Conservation (phyloP, 1,284 basidiomycete species). For the Mixia osmundae region DNA sequence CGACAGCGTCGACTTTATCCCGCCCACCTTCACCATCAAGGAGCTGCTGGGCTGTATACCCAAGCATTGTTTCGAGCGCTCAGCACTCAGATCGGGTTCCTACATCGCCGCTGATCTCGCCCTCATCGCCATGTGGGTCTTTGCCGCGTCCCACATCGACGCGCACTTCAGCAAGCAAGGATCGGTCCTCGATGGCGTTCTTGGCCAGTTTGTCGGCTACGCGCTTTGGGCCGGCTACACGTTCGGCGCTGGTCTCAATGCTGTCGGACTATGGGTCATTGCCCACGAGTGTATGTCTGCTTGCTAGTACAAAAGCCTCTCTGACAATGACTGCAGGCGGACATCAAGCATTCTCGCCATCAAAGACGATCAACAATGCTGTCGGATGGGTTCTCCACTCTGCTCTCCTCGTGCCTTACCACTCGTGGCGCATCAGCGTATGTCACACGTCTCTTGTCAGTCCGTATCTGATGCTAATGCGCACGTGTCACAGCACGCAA, state of each 20-base stretch:
- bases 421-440: slow-evolving; percentile 79
- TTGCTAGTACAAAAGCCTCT: background rate
- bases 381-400: slow-evolving; percentile 92
- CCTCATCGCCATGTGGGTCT: slow-evolving; percentile 45
- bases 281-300: slow-evolving; percentile 26
- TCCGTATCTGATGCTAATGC: background rate
- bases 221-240: too few species aligned
- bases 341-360: slow-evolving; percentile 92
- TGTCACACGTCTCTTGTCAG: slow-evolving; percentile 8
- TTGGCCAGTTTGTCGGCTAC: background rate
- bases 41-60: slow-evolving; percentile 15
- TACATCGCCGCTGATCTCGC: slow-evolving; percentile 60
- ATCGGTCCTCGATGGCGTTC: slow-evolving; percentile 8
- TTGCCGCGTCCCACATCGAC: slow-evolving; percentile 44
- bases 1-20: slow-evolving; percentile 6
- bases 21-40: slow-evolving; percentile 10
- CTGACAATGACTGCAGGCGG: slow-evolving; percentile 28
- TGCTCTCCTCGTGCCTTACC: slow-evolving; percentile 80
- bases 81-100: slow-evolving; percentile 52
- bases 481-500: slow-evolving; percentile 36
- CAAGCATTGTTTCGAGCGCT: slow-evolving; percentile 72
- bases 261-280: background rate
- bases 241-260: too few species aligned
- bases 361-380: slow-evolving; percentile 74
- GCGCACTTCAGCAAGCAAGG: slow-evolving; percentile 30